Evolutionary conservation across 2,329 filamentous ascomycete genomes (phyloP).

Genomic region (Monilinia laxa): DNA sequence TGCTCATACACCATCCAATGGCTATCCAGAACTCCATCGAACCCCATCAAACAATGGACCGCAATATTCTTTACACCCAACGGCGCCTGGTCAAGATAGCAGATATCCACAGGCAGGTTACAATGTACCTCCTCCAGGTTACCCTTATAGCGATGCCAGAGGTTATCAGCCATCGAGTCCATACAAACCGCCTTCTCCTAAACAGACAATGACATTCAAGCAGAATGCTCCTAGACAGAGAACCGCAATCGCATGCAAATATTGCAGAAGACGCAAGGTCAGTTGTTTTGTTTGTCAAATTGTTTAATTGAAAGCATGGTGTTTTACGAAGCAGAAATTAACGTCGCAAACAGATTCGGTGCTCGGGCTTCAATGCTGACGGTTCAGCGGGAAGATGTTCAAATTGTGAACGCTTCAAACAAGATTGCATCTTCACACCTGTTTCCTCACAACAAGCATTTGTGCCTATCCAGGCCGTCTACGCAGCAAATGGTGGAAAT

Average conservation of each 20-base stretch:
- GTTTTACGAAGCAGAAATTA: conserved; percentile 21
- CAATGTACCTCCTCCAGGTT: background rate
- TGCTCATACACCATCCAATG: background rate
- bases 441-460: conserved; percentile 74
- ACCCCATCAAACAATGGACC: background rate
- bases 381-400: conserved; percentile 66
- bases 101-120: background rate
- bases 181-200: background rate
- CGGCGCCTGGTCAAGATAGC: background rate
- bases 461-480: conserved; percentile 69
- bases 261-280: conserved; percentile 61
- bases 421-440: conserved; percentile 75
- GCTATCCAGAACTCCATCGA: background rate
- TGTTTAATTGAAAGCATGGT: background rate
- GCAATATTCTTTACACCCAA: background rate
- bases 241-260: conserved; percentile 60
- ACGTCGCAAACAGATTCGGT: conserved; percentile 59
- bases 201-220: conserved; percentile 34
- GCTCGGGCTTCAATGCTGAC: conserved; percentile 71
- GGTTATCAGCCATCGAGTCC: conserved; percentile 25
- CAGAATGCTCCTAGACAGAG: conserved; percentile 58
- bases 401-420: conserved; percentile 71
- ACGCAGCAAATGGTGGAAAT: conserved; percentile 51
- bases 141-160: conserved; percentile 27
- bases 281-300: background rate